Evolutionary conservation across 768 basidiomycete genomes (phyloP).

Genomic region (Clavaria fumosa): DNA sequence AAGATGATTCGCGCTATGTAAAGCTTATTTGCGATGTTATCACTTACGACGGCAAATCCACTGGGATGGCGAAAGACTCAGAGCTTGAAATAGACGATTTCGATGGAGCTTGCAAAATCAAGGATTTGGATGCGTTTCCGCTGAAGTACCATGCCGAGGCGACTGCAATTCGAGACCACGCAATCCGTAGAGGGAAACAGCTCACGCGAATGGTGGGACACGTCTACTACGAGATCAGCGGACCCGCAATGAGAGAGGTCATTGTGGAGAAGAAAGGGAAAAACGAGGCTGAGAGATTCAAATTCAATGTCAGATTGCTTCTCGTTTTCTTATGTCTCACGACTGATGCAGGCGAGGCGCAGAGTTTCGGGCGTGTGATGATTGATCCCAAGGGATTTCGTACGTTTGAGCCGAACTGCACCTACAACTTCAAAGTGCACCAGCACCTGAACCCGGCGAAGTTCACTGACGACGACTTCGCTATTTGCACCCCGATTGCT

Average conservation of each 20-base stretch:
- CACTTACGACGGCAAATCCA: no score
- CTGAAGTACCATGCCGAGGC: conserved; percentile 33
- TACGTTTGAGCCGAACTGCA: conserved; percentile 33
- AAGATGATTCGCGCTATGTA: conserved; percentile 25
- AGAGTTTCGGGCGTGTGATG: conserved; percentile 35
- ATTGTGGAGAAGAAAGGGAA: no score
- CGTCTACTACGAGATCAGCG: not conserved
- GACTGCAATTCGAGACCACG: conserved; percentile 23
- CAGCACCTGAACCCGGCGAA: conserved; percentile 15
- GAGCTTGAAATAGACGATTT: conserved; percentile 26
- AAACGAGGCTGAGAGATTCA: conserved; percentile 19
- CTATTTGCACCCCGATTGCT: conserved; percentile 39
- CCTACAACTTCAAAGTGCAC: conserved; percentile 22
- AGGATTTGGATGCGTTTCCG: conserved; percentile 34
- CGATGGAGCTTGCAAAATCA: conserved; percentile 36
- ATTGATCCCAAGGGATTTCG: conserved; percentile 40
- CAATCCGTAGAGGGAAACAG: conserved; percentile 36
- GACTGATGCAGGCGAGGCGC: no score
- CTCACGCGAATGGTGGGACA: conserved; percentile 30
- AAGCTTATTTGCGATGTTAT: conserved; percentile 36
- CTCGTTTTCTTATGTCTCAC: not conserved
- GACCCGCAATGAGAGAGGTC: not conserved
- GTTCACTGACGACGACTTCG: conserved; percentile 34
- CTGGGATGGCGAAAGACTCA: conserved; percentile 30
- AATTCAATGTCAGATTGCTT: conserved; percentile 27